phyloP scores from a whole-genome alignment of 1,139 yeast genomes.

The Lodderomyces metapsilosis region DNA sequence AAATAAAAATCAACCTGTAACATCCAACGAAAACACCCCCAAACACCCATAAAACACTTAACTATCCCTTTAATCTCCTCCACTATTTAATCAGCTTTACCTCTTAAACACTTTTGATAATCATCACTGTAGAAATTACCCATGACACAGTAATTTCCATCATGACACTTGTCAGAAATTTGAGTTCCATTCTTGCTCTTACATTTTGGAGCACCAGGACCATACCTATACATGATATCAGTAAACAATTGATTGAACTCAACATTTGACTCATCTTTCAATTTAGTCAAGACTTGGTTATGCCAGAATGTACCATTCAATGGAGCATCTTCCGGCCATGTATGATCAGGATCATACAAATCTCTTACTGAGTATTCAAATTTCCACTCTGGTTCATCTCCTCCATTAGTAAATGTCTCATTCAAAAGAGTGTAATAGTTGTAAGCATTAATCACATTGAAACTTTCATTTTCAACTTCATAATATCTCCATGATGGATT shows the following conservation, averaged over 20 bases:
- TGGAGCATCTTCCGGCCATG: conserved; percentile 54
- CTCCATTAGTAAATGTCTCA: conserved; percentile 48
- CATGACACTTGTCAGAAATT: conserved; percentile 9
- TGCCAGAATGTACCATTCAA: conserved; percentile 64
- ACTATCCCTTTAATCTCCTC: background rate
- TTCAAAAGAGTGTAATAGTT: conserved; percentile 56
- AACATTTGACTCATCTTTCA: conserved; percentile 32
- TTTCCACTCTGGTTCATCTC: conserved; percentile 53
- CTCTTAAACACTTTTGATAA: conserved; percentile 12
- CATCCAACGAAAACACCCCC: background rate
- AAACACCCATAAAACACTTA: background rate
- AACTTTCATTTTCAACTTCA: conserved; percentile 62
- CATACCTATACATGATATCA: conserved; percentile 47
- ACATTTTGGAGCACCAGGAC: conserved; percentile 52
- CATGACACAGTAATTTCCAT: conserved; percentile 39
- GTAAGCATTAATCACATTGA: conserved; percentile 58
- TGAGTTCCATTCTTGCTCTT: conserved; percentile 23
- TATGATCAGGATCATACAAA: conserved; percentile 39
- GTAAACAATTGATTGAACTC: conserved; percentile 48
- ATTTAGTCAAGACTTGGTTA: conserved; percentile 32
- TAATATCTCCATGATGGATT: conserved; percentile 77
- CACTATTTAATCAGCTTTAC: background rate
- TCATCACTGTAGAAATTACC: conserved; percentile 14
- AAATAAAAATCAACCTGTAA: background rate
- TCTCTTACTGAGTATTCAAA: conserved; percentile 57